These are phyloP conservation scores for Pythium sukuiense DNA, from an alignment of 352 stramenopile genomes.

Conservation along the genomic window DNA sequence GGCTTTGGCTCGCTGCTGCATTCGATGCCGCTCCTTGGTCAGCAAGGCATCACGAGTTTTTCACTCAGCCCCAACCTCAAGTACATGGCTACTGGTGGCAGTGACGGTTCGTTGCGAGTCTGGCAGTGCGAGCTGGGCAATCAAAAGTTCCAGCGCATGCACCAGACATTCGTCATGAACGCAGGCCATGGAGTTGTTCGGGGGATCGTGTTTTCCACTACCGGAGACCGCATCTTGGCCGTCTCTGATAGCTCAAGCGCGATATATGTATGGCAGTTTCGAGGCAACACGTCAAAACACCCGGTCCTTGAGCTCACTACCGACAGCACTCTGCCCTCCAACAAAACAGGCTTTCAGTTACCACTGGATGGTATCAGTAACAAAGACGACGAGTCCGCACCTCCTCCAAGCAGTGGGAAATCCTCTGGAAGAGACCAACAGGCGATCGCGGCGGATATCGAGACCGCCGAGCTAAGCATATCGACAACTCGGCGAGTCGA, in stretches of 20 bases:
- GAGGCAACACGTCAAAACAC: conserved; percentile 36
- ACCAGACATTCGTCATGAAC: conserved; percentile 53
- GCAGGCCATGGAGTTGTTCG: conserved; percentile 41
- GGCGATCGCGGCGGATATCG: not conserved
- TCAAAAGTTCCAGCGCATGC: conserved; percentile 47
- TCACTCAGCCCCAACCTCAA: conserved; percentile 56
- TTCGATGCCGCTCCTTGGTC: conserved; percentile 52
- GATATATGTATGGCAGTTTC: conserved; percentile 63
- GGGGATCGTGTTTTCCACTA: conserved; percentile 40
- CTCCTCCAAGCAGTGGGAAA: not conserved
- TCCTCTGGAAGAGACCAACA: not conserved
- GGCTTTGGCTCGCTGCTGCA: conserved; percentile 37
- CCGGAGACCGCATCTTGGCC: conserved; percentile 42
- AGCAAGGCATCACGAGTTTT: conserved; percentile 50
- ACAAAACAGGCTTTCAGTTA: not conserved
- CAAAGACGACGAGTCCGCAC: not conserved
- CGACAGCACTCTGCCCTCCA: not conserved
- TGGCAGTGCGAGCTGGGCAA: conserved; percentile 59
- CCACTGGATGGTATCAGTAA: conserved; percentile 13
- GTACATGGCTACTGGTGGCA: conserved; percentile 61
- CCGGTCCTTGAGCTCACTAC: conserved; percentile 7
- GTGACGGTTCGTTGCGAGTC: conserved; percentile 57
- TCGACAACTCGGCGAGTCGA: conserved; percentile 4
- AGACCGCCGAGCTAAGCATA: not conserved
- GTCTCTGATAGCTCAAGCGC: conserved; percentile 41